Percentiles rank a stretch among this genome's conserved stretches.
These are phyloP conservation scores for Pinus taeda DNA, from an alignment of 75 land plant species.

Conservation along the genomic window DNA sequence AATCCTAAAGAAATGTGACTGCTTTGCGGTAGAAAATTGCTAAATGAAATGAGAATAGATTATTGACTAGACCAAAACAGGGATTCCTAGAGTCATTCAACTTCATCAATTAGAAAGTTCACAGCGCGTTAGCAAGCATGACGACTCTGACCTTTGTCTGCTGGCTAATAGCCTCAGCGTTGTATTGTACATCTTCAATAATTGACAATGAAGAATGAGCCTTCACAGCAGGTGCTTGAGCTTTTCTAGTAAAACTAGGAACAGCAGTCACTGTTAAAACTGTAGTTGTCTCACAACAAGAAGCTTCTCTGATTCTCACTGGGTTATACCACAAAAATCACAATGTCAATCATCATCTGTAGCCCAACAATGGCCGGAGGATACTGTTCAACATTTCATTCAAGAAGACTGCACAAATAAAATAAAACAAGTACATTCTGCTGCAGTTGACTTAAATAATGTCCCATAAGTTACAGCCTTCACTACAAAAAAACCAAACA, in stretches of 20 bases:
- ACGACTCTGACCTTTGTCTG: constrained; percentile 28
- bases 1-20: not conserved
- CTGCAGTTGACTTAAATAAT: not conserved
- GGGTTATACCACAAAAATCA: constrained; percentile 14
- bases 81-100: not conserved
- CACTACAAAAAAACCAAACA: not conserved
- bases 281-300: constrained; percentile 22
- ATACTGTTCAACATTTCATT: constrained; percentile 9
- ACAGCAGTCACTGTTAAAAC: constrained; percentile 20
- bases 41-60: not conserved
- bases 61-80: not conserved
- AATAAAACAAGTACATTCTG: not conserved
- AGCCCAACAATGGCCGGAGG: constrained; percentile 9
- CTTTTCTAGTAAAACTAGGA: constrained; percentile 28
- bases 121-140: not conserved
- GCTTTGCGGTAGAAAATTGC: not conserved
- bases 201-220: constrained; percentile 22
- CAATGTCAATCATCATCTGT: constrained; percentile 8
- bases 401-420: not conserved
- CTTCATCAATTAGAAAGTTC: not conserved
- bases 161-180: constrained; percentile 28
- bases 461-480: not conserved
- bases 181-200: constrained; percentile 27
- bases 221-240: constrained; percentile 28
- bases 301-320: constrained; percentile 26